Evolutionary conservation across 345 rosid species (phyloP), one percentile per base, ranked within the genome.

Genomic region (Mallotus nudiflorus): DNA sequence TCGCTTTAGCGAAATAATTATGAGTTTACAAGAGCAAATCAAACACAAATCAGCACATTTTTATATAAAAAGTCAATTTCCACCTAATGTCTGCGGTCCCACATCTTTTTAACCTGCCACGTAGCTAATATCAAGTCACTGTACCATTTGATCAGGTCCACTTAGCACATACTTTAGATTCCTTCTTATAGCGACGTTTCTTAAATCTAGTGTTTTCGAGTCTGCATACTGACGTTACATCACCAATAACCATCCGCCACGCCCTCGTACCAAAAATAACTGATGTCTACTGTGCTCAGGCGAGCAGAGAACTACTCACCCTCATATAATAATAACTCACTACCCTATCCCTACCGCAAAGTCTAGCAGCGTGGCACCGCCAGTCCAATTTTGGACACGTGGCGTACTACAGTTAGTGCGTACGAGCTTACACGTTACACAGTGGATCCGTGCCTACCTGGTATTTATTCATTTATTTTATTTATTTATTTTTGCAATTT

Each of bases 81-180:
- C 56, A 76, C 69, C 70, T 42, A 65, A 76, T 55, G 16, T 7
- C 29, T 40, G 1, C 67, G 75, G 18, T 73, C 74, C 78, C 35
- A 11, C 50, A 13, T 4, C 53, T 4, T 51, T 25, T 37, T 20
- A 53, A 39, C 29, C 15, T 39, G 71, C 81, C 80, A 76, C 73
- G 78, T 70, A 33, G 8, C 65, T 9, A 18, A 13, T 46, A 59
- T 44, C 54, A 65, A 55, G 35, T 24, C 56, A 25, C 45, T 42
- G 55, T 68, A 39, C 51, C 40, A 37, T n/a, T 46, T 29, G 12
- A 0, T 37, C 0, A 52, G 67, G 44, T 48, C 63, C 77, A 65
- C 63, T 59, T 28, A 37, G 24, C 13, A 18, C 27, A 52, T 46
- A n/a, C 24, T 29, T 33, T 5, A 20, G 53, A 37, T 51, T 64